These are phyloP conservation scores for Striga asiatica DNA, from an alignment of 257 asterid species.

Conservation along the genomic window DNA sequence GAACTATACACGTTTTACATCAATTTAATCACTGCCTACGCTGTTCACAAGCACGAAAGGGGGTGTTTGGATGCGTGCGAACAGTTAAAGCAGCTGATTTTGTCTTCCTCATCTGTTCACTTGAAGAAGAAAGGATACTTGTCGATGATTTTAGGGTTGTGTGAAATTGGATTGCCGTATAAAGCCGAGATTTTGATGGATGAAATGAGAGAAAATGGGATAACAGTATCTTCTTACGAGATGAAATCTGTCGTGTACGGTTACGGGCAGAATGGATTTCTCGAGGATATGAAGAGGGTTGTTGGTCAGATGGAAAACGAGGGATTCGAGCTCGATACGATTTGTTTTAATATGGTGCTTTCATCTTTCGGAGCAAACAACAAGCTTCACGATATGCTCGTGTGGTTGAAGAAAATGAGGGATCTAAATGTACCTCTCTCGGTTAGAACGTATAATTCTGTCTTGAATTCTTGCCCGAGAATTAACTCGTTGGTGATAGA, in stretches of 20 bases:
- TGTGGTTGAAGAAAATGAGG: constrained; percentile 59
- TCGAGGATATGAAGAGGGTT: constrained; percentile 65
- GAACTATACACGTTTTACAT: constrained; percentile 55
- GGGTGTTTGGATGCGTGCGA: constrained; percentile 36
- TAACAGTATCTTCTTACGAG: constrained; percentile 50
- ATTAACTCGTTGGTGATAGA: constrained; percentile 37
- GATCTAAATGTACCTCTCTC: constrained; percentile 30
- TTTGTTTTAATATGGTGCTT: constrained; percentile 70
- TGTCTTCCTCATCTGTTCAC: constrained; percentile 39
- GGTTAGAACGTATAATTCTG: constrained; percentile 62
- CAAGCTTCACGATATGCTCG: constrained; percentile 41
- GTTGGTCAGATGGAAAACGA: constrained; percentile 34
- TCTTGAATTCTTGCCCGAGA: constrained; percentile 56
- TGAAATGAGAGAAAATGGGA: constrained; percentile 53
- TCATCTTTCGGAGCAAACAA: constrained; percentile 56
- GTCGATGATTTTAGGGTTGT: constrained; percentile 51
- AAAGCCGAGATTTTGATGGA: constrained; percentile 53
- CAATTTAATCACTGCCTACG: constrained; percentile 39
- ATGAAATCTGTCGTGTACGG: constrained; percentile 50
- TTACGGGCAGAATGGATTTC: constrained; percentile 60
- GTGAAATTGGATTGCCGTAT: constrained; percentile 49
- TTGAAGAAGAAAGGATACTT: constrained; percentile 50
- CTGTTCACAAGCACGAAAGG: constrained; percentile 36
- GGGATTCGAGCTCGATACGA: constrained; percentile 62
- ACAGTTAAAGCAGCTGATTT: constrained; percentile 28